Conservation (phyloP, 441 rosid genomes). For the Biscutella laevigata region DNA sequence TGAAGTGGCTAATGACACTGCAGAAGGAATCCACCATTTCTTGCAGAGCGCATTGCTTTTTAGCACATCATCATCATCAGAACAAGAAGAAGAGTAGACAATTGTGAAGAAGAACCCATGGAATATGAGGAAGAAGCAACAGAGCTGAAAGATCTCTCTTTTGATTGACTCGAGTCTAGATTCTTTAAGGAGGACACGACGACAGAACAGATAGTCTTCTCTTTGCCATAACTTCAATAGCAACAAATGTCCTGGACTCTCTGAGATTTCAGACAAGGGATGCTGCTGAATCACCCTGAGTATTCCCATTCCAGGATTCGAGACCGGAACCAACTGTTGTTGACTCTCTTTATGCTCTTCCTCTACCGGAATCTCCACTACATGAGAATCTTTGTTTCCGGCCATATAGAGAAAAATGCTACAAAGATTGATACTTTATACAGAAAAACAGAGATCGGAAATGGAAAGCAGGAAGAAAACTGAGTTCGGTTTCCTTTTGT, state of each 20-base stretch:
- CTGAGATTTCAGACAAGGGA: constrained; percentile 75
- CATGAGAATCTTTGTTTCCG: constrained; percentile 46
- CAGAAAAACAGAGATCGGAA: constrained; percentile 12
- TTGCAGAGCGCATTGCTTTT: constrained; percentile 28
- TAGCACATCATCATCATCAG: neutral
- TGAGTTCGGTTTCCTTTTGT: neutral
- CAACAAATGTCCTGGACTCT: constrained; percentile 78
- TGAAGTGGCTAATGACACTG: constrained; percentile 47
- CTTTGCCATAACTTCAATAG: constrained; percentile 89
- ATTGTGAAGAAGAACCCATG: constrained; percentile 62
- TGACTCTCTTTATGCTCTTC: constrained; percentile 52
- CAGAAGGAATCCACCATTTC: constrained; percentile 80
- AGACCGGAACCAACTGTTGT: constrained; percentile 21
- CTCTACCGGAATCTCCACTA: constrained; percentile 72
- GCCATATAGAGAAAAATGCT: constrained; percentile 28
- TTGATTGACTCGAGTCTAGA: constrained; percentile 61
- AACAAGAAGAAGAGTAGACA: constrained; percentile 43
- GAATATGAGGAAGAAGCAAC: constrained; percentile 61
- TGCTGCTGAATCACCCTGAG: constrained; percentile 63
- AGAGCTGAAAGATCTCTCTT: constrained; percentile 73
- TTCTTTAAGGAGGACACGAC: constrained; percentile 45
- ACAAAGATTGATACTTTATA: neutral
- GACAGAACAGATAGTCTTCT: constrained; percentile 57
- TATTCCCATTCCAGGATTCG: constrained; percentile 20
- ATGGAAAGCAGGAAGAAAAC: constrained; percentile 8